Evolutionary conservation across 1,284 basidiomycete species (phyloP).

Genomic region (Volvariella surrecta): DNA sequence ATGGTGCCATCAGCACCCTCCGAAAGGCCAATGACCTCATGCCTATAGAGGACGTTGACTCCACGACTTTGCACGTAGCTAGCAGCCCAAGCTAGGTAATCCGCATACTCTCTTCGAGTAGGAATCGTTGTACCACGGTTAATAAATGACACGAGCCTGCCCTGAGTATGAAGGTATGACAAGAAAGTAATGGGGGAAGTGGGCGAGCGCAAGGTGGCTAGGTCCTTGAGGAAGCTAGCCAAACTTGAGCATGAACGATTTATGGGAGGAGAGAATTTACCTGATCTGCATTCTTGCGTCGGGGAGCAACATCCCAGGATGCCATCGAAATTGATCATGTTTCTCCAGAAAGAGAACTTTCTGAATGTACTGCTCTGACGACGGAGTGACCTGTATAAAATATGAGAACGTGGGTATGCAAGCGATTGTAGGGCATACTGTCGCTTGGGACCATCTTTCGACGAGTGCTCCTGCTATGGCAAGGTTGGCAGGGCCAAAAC

Average conservation of each 20-base stretch:
- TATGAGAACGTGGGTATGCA: background rate
- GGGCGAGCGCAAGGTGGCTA: slow-evolving; percentile 49
- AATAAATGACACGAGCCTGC: slow-evolving; percentile 52
- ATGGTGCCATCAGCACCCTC: slow-evolving; percentile 27
- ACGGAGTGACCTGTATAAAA: slow-evolving; percentile 3
- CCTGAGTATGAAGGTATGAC: slow-evolving; percentile 43
- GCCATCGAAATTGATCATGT: slow-evolving; percentile 42
- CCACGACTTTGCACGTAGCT: slow-evolving; percentile 33
- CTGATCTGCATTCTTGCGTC: slow-evolving; percentile 53
- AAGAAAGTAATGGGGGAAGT: slow-evolving; percentile 50
- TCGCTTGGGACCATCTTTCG: slow-evolving; percentile 20
- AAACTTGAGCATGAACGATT: no score
- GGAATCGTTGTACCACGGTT: slow-evolving; percentile 87
- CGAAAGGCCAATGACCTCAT: slow-evolving; percentile 36
- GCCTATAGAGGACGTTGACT: slow-evolving; percentile 36
- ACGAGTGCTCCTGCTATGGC: slow-evolving; percentile 48
- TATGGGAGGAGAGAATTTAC: slow-evolving; percentile 17
- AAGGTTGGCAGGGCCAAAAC: slow-evolving; percentile 53
- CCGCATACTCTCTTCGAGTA: slow-evolving; percentile 74
- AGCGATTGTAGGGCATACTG: slow-evolving; percentile 4
- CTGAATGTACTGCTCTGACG: background rate
- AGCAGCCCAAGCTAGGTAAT: slow-evolving; percentile 51
- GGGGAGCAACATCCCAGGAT: slow-evolving; percentile 51
- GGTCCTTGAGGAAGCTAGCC: slow-evolving; percentile 49
- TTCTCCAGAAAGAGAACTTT: slow-evolving; percentile 45